phyloP scores from a whole-genome alignment of 768 basidiomycete genomes.

The Cystofilobasidium ferigula region DNA sequence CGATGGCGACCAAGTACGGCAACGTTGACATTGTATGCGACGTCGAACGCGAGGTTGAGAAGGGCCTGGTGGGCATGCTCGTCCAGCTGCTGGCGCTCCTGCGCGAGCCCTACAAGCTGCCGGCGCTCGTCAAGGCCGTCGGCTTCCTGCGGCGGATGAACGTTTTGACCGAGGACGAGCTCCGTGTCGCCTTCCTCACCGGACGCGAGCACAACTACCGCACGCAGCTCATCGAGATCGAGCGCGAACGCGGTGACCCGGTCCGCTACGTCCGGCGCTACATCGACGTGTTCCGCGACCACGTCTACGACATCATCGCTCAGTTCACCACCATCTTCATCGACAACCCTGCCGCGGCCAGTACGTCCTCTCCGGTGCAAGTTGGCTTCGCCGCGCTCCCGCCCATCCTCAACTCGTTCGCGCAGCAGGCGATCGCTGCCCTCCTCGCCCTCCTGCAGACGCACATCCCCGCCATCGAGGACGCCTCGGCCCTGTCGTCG shows the following conservation, averaged over 20 bases:
- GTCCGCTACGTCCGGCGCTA: constrained; percentile 71
- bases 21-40: constrained; percentile 45
- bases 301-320: constrained; percentile 80
- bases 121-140: constrained; percentile 78
- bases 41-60: constrained; percentile 46
- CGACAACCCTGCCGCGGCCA: constrained; percentile 38
- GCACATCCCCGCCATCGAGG: constrained; percentile 48
- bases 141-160: constrained; percentile 77
- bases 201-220: constrained; percentile 58
- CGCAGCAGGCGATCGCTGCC: constrained; percentile 40
- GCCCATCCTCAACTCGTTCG: constrained; percentile 53
- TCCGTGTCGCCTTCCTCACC: constrained; percentile 74
- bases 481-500: constrained; percentile 55
- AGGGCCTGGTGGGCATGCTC: constrained; percentile 47
- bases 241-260: constrained; percentile 58
- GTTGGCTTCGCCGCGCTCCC: constrained; percentile 2
- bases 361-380: neutral
- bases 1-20: constrained; percentile 44
- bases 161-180: constrained; percentile 56
- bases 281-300: constrained; percentile 82
- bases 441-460: constrained; percentile 44
- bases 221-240: constrained; percentile 45
- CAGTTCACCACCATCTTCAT: constrained; percentile 85
- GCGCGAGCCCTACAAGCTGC: constrained; percentile 75
- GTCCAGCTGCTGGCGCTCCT: constrained; percentile 64